Conservation (phyloP, 257 asterid species). For the Solanum lycopersicoides region DNA sequence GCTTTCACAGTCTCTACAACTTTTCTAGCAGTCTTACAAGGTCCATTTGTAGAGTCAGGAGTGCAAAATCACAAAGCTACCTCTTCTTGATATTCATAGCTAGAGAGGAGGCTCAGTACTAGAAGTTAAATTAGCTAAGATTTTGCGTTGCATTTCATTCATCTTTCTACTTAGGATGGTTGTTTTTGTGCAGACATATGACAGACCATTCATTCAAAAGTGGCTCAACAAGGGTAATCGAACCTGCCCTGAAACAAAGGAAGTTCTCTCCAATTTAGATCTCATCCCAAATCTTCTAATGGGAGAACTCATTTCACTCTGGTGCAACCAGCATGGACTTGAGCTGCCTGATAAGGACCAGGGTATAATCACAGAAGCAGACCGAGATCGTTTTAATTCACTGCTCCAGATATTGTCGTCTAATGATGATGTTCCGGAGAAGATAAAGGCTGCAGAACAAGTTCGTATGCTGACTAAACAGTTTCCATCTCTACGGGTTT, state of each 20-base stretch:
- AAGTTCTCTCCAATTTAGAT: slow-evolving; percentile 19
- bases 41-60: neutral
- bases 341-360: slow-evolving; percentile 10
- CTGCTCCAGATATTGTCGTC: slow-evolving; percentile 29
- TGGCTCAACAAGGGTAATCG: slow-evolving; percentile 40
- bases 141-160: neutral
- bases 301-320: slow-evolving; percentile 24
- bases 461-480: slow-evolving; percentile 26
- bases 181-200: slow-evolving; percentile 36
- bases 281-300: slow-evolving; percentile 36
- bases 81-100: neutral
- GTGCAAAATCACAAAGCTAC: neutral
- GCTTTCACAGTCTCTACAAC: neutral
- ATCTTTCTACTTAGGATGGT: neutral
- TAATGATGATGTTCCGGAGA: slow-evolving; percentile 1
- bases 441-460: slow-evolving; percentile 25
- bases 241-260: slow-evolving; percentile 32
- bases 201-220: slow-evolving; percentile 20
- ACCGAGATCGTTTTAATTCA: slow-evolving; percentile 4
- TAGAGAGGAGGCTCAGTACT: neutral
- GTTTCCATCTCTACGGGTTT: slow-evolving; percentile 18
- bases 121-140: neutral
- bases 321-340: slow-evolving; percentile 18
- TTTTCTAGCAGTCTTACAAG: neutral
- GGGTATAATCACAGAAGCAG: slow-evolving; percentile 2